These are phyloP conservation scores for Abrus pulchellus DNA, from an alignment of 306 rosid genomes.

Conservation along the genomic window DNA sequence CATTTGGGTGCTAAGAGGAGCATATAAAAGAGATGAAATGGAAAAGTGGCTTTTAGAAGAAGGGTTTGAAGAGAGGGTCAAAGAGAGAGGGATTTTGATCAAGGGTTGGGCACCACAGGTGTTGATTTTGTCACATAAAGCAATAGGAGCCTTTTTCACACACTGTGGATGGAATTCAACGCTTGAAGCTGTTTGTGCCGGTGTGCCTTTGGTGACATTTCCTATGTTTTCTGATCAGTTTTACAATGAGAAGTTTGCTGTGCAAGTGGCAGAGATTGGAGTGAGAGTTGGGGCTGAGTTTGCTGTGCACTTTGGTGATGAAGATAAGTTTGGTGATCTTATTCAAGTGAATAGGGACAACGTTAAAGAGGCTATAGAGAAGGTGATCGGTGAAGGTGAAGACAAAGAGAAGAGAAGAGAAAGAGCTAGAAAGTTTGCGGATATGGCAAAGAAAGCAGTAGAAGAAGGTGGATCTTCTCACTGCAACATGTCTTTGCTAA, in stretches of 20 bases:
- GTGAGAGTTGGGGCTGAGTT: slow-evolving; percentile 47
- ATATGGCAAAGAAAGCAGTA: slow-evolving; percentile 53
- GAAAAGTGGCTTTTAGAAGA: slow-evolving; percentile 52
- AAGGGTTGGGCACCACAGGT: slow-evolving; percentile 73
- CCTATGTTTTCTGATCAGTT: slow-evolving; percentile 65
- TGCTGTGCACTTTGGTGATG: slow-evolving; percentile 45
- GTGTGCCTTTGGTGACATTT: slow-evolving; percentile 62
- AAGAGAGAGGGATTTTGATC: slow-evolving; percentile 58
- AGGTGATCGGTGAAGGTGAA: slow-evolving; percentile 52
- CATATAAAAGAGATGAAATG: slow-evolving; percentile 38
- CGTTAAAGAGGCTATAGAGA: slow-evolving; percentile 53
- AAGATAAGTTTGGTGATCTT: slow-evolving; percentile 46
- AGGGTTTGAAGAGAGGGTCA: slow-evolving; percentile 58
- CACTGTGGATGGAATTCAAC: slow-evolving; percentile 78
- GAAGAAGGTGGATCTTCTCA: slow-evolving; percentile 64
- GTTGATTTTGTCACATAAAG: slow-evolving; percentile 57
- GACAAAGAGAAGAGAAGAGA: slow-evolving; percentile 51
- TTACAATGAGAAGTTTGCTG: slow-evolving; percentile 56
- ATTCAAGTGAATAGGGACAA: slow-evolving; percentile 49
- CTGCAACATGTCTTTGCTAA: slow-evolving; percentile 39
- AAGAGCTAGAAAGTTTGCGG: slow-evolving; percentile 41
- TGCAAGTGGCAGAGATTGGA: slow-evolving; percentile 46
- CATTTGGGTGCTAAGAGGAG: slow-evolving; percentile 69
- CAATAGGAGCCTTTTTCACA: slow-evolving; percentile 63
- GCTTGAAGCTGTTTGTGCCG: slow-evolving; percentile 54